Base-by-base conservation (phyloP, 805 yeast genomes). In the Pichia paraexigua region DNA sequence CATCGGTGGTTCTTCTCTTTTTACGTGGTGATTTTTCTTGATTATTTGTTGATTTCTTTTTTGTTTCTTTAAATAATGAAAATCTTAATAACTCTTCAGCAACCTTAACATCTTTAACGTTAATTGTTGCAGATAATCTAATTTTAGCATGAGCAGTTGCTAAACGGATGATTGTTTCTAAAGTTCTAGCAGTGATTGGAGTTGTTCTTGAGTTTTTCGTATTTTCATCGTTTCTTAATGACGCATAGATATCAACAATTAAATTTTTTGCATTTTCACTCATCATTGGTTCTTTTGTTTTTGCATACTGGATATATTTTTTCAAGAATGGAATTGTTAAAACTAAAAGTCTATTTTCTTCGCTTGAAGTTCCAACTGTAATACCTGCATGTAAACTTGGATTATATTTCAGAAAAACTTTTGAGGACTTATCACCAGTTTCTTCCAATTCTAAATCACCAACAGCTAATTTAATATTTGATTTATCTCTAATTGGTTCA, bases 151-250 rank as follows among this genome's bases (percentile, higher is more conserved):
- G 98, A 0, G 99, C 98, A 1, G 97, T 87, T 0, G 97, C 76
- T 53, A 92, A 73, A 75, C 99, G 95, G 66, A 92, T 92, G 58
- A 92, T 74, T 0, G 99, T 92, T 69, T 92, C 99, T 59, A 92
- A 74, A 5, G 98, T 94, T 82, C 99, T 87, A n/a, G 98, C 96
- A 2, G 99, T 92, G 58, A 92, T 87, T 39, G 99, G 98, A 1
- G 96, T 85, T 0, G 97, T 91, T 63, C 82, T 78, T 49, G 85
- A 79, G 58, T 83, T 86, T 54, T 69, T 73, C 41, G 75, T 77
- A 49, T 75, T 71, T 50, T 76, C 77, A 56, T 85, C 87, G 65
- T 90, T 91, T 72, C 99, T 80, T 57, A 94, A 74, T 13, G 82
- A 81, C 2, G 96, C 73, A 65, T 92, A 94, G 18, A 86, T 80